Conservation (phyloP, 2,329 filamentous ascomycete genomes). For the Ceratocystis cubensis region DNA sequence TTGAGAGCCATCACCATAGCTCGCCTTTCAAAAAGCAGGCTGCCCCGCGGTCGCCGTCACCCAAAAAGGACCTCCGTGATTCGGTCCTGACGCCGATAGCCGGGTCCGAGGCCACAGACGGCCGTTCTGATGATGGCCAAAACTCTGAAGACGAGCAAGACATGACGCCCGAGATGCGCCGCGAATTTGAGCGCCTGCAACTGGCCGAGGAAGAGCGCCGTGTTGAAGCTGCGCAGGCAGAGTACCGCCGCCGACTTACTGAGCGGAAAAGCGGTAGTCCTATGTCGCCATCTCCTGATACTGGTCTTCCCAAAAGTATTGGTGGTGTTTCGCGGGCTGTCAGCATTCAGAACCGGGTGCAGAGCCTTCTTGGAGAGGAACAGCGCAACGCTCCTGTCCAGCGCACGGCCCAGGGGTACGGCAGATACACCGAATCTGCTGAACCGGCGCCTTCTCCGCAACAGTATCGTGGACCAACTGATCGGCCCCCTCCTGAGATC, state of each 20-base stretch:
- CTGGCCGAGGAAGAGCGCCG: slow-evolving; percentile 80
- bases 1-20: slow-evolving; percentile 47
- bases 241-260: slow-evolving; percentile 67
- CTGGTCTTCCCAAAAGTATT: slow-evolving; percentile 40
- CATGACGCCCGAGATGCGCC: slow-evolving; percentile 73
- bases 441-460: not conserved
- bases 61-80: slow-evolving; percentile 36
- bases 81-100: slow-evolving; percentile 56
- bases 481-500: slow-evolving; percentile 3
- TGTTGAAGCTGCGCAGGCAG: slow-evolving; percentile 76
- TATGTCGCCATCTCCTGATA: slow-evolving; percentile 27
- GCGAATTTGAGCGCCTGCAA: slow-evolving; percentile 72
- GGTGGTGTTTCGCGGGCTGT: slow-evolving; percentile 53
- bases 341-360: slow-evolving; percentile 86
- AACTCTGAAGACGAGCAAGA: slow-evolving; percentile 49
- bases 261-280: slow-evolving; percentile 36
- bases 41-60: slow-evolving; percentile 36
- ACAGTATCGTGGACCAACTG: not conserved
- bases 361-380: slow-evolving; percentile 70
- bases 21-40: slow-evolving; percentile 24
- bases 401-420: slow-evolving; percentile 76
- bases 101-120: slow-evolving; percentile 56
- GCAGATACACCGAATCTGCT: slow-evolving; percentile 58
- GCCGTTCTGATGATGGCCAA: slow-evolving; percentile 50
- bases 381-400: slow-evolving; percentile 46